These are phyloP conservation scores for Prunus mira DNA, from an alignment of 306 rosid species.

Conservation along the genomic window DNA sequence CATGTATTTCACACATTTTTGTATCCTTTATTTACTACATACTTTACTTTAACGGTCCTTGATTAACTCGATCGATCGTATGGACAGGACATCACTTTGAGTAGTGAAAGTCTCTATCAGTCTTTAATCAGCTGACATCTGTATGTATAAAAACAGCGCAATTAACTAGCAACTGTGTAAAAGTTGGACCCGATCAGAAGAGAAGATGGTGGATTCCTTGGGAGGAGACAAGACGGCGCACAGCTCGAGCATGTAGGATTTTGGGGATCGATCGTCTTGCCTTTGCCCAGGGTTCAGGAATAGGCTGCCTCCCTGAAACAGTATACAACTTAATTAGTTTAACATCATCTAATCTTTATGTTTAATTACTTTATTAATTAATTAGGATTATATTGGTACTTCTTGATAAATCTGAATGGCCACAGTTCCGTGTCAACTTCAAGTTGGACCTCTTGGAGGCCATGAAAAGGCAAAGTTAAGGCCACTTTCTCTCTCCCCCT, in stretches of 20 bases:
- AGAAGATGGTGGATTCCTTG: conserved; percentile 16
- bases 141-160: neutral
- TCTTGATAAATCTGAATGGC: conserved; percentile 40
- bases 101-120: conserved; percentile 11
- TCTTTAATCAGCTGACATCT: neutral
- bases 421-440: conserved; percentile 32
- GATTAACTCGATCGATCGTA: neutral
- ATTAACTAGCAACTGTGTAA: neutral
- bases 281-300: neutral
- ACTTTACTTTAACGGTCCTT: neutral
- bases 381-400: neutral
- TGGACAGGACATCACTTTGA: neutral
- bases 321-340: neutral
- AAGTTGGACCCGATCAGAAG: neutral
- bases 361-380: neutral
- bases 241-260: conserved; percentile 1
- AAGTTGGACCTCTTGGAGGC: conserved; percentile 25
- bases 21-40: neutral
- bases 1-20: too few species aligned
- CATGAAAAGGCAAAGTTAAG: conserved; percentile 37
- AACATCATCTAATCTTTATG: neutral
- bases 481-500: neutral
- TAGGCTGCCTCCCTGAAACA: neutral
- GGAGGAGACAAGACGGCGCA: conserved; percentile 39
- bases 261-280: neutral